Conservation (phyloP, 1,139 yeast species). For the Saccharomyces hybrid region DNA sequence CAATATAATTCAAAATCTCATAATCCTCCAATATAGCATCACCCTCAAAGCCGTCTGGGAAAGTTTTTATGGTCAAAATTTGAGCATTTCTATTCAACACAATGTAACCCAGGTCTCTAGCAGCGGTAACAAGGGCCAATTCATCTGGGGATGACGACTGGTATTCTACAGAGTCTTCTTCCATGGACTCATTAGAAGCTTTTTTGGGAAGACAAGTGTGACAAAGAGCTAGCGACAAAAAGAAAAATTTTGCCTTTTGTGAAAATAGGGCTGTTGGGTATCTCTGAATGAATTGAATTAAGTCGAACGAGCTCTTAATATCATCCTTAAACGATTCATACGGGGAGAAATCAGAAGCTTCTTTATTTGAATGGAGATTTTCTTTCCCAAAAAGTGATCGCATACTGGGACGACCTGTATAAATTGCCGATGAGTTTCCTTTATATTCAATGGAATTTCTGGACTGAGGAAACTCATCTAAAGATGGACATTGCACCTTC, state of each 20-base stretch:
- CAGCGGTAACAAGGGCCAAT: conserved; percentile 86
- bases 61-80: conserved; percentile 59
- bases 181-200: conserved; percentile 32
- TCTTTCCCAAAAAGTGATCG: conserved; percentile 32
- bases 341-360: conserved; percentile 28
- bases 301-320: conserved; percentile 49
- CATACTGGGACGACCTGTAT: conserved; percentile 48
- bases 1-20: conserved; percentile 70
- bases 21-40: conserved; percentile 61
- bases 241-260: conserved; percentile 66
- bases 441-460: conserved; percentile 35
- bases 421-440: conserved; percentile 33
- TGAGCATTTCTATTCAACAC: conserved; percentile 61
- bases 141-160: conserved; percentile 98
- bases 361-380: conserved; percentile 34
- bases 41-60: conserved; percentile 70
- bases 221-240: conserved; percentile 77
- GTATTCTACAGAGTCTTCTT: conserved; percentile 50
- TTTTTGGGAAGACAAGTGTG: conserved; percentile 79
- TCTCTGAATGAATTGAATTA: conserved; percentile 60
- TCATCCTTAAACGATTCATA: conserved; percentile 5
- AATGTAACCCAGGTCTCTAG: conserved; percentile 86
- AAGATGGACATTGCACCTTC: background rate
- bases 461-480: background rate
- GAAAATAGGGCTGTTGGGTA: conserved; percentile 69